A percentile compares a stretch with the other conserved stretches of the same genome.
Conservation (phyloP, 805 yeast species). For the Suhomyces tanzawaensis region DNA sequence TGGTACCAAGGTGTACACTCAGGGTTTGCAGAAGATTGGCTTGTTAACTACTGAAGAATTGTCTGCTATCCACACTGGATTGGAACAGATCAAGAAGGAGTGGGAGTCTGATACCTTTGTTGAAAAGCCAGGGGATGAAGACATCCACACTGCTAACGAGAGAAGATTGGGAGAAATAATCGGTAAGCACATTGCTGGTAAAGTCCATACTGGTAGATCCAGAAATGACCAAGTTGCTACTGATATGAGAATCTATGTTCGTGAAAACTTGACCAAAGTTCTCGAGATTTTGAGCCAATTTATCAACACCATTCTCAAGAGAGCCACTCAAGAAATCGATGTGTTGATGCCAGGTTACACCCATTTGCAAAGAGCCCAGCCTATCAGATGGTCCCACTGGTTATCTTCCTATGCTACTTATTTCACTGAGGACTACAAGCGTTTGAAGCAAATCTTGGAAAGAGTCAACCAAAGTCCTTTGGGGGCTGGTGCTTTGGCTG, state of each 20-base stretch:
- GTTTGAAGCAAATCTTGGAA: slow-evolving; percentile 74
- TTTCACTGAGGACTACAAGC: slow-evolving; percentile 83
- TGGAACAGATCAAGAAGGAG: slow-evolving; percentile 67
- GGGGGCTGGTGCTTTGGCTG: slow-evolving; percentile 98
- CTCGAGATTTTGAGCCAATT: slow-evolving; percentile 56
- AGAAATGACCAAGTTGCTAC: slow-evolving; percentile 99
- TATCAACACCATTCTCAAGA: slow-evolving; percentile 61
- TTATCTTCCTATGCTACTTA: slow-evolving; percentile 91
- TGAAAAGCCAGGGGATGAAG: slow-evolving; percentile 91
- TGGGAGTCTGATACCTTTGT: slow-evolving; percentile 72
- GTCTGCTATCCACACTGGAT: slow-evolving; percentile 77
- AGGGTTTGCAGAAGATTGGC: slow-evolving; percentile 78
- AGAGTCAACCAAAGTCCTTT: slow-evolving; percentile 88
- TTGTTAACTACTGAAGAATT: slow-evolving; percentile 73
- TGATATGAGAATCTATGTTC: slow-evolving; percentile 94
- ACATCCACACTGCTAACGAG: slow-evolving; percentile 98
- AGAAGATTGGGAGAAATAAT: slow-evolving; percentile 95
- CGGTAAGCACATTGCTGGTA: slow-evolving; percentile 91
- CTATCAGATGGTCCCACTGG: slow-evolving; percentile 99
- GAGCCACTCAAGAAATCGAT: slow-evolving; percentile 86
- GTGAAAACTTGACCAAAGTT: slow-evolving; percentile 69
- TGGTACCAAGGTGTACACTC: slow-evolving; percentile 91
- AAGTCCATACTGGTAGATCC: slow-evolving; percentile 98
- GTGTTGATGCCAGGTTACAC: slow-evolving; percentile 99
- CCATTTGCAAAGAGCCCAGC: slow-evolving; percentile 97